A percentile compares a stretch with the other conserved stretches of the same genome.
phyloP scores from a whole-genome alignment of 495 filamentous ascomycete species.

The Penicillium cosmopolitanum region DNA sequence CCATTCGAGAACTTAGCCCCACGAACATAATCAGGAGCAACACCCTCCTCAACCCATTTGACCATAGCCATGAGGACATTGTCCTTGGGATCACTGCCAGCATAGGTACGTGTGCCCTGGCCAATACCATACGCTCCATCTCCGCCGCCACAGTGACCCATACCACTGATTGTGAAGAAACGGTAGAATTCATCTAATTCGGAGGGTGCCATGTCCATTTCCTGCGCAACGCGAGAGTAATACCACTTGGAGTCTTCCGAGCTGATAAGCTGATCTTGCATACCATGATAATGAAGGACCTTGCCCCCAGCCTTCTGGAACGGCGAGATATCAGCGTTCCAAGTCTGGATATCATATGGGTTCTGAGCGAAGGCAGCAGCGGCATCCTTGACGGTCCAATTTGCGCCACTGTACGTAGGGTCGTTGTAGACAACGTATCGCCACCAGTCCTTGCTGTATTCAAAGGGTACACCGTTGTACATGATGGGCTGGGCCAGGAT shows the following conservation, averaged over 20 bases:
- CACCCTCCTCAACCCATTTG: constrained; percentile 62
- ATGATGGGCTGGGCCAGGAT: constrained; percentile 25
- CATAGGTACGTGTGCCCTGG: constrained; percentile 38
- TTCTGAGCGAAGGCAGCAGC: constrained; percentile 32
- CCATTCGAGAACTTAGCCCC: constrained; percentile 53
- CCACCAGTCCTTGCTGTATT: constrained; percentile 51
- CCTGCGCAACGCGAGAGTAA: constrained; percentile 47
- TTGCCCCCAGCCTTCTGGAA: constrained; percentile 47
- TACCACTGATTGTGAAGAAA: constrained; percentile 63
- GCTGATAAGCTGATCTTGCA: constrained; percentile 50
- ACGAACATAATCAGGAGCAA: constrained; percentile 55
- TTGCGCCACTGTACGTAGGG: constrained; percentile 41
- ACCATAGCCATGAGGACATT: constrained; percentile 61
- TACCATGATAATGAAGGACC: constrained; percentile 55
- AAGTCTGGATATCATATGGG: constrained; percentile 54
- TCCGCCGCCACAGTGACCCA: constrained; percentile 55
- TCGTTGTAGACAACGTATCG: constrained; percentile 59
- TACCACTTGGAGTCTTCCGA: constrained; percentile 48
- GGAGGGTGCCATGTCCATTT: constrained; percentile 42
- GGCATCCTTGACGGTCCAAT: constrained; percentile 41
- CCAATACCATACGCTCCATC: constrained; percentile 58
- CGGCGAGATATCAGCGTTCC: constrained; percentile 48
- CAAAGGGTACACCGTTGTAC: constrained; percentile 40
- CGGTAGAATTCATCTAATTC: constrained; percentile 61
- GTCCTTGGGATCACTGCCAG: constrained; percentile 34